Evolutionary conservation across 1,284 basidiomycete genomes (phyloP), one percentile per base, ranked within the genome.

Genomic region (Exobasidium cylindrosporum): DNA sequence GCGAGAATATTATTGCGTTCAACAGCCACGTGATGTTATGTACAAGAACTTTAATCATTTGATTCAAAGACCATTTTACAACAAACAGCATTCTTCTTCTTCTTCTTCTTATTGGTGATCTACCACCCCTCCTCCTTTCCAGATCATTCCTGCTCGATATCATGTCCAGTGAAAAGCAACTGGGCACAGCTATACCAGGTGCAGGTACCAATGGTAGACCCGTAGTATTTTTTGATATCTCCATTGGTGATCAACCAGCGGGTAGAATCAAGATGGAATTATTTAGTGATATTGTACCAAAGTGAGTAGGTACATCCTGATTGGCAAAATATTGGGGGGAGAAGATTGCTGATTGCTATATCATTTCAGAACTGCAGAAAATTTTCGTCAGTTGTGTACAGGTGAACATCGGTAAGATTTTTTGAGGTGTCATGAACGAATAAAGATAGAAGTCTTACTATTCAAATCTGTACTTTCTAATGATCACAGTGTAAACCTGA

Each of bases 141-240:
- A n/a, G n/a, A n/a, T n/a, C n/a, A n/a, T n/a, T n/a, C n/a, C n/a
- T n/a, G n/a, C n/a, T n/a, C n/a, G n/a, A 40, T 7, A 40, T 7
- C 35, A 40, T 40, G 35, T 40, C 35, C 10, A 40, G 35, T 17
- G 35, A 50, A 28, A 50, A 50, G 21, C 53, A 55, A 28, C 30
- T 55, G 32, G 53, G 53, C 4, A 55, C 53, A 11, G 21, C 53
- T 6, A 61, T 62, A n/a, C 57, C 60, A 4, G 74, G 74, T 1
- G 73, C 73, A 28, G 74, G 74, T 7, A 70, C 73, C 24, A 73
- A 75, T 32, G 72, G 72, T 0, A 64, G 81, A 11, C 95, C 95
- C 0, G 83, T 97, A 60, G 94, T 97, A 44, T 98, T 97, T 81
- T 94, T 96, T 79, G 90, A 95, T 76, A 86, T 96, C 78, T 73